phyloP scores from a whole-genome alignment of 2,329 filamentous ascomycete species.

The Karstenula rhodostoma region DNA sequence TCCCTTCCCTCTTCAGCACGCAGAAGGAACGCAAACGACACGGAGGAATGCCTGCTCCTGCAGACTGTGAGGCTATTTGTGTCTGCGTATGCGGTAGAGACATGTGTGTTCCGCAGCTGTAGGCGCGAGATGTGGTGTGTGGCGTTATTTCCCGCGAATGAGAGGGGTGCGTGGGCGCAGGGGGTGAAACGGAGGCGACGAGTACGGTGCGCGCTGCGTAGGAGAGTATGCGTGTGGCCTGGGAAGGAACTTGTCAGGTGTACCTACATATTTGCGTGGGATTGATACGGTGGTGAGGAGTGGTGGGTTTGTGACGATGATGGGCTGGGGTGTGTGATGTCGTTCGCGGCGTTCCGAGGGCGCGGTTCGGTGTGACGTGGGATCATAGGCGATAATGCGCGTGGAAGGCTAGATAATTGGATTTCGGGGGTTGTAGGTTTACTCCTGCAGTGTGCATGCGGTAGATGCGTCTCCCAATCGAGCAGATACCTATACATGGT shows the following conservation, averaged over 20 bases:
- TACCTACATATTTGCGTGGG: background rate
- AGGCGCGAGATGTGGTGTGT: constrained; percentile 2
- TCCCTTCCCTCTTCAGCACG: background rate
- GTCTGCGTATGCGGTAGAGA: background rate
- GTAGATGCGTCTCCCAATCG: background rate
- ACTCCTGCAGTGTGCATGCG: constrained; percentile 12
- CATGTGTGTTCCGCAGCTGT: background rate
- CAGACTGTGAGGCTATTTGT: constrained; percentile 6
- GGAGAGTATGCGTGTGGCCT: background rate
- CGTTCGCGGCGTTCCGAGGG: background rate
- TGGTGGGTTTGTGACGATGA: background rate
- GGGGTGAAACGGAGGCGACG: constrained; percentile 13
- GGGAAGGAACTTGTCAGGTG: background rate
- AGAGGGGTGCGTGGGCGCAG: background rate
- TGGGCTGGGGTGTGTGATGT: background rate
- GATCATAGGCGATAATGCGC: background rate
- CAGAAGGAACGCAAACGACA: constrained; percentile 1
- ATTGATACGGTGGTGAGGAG: background rate
- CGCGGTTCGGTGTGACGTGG: constrained; percentile 6
- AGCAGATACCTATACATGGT: no score
- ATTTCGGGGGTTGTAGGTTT: background rate
- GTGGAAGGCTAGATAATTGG: background rate
- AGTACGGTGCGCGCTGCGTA: background rate
- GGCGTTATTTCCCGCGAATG: constrained; percentile 15
- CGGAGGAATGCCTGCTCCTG: constrained; percentile 6